These are phyloP conservation scores for Camelina sativa DNA, from an alignment of 345 rosid species.

Conservation along the genomic window DNA sequence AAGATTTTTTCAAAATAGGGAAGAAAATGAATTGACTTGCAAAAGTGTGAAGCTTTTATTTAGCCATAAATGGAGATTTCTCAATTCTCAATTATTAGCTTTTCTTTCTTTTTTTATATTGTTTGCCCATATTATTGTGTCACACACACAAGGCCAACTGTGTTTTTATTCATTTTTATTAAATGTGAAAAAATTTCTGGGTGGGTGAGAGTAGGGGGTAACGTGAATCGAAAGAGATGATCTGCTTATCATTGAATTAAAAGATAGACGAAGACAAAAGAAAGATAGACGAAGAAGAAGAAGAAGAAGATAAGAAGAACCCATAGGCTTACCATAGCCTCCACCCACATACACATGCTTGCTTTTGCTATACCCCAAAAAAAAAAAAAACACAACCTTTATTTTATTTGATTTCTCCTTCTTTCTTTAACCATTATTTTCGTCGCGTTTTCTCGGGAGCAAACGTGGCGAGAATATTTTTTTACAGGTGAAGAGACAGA, in stretches of 20 bases:
- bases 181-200: not conserved
- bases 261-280: constrained; percentile 20
- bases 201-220: not conserved
- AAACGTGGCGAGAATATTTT: constrained; percentile 45
- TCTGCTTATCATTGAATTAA: constrained; percentile 32
- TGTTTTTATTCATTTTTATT: not conserved
- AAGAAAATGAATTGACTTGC: constrained; percentile 41
- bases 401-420: not conserved
- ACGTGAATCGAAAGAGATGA: constrained; percentile 31
- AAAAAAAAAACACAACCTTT: not conserved
- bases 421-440: not conserved
- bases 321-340: not conserved
- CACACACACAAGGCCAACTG: constrained; percentile 3
- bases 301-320: constrained; percentile 32
- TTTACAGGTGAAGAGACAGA: constrained; percentile 47
- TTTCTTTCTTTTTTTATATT: not conserved
- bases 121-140: constrained; percentile 4
- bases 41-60: constrained; percentile 12
- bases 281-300: constrained; percentile 3
- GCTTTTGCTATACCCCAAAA: not conserved
- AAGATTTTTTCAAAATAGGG: not conserved
- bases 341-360: constrained; percentile 31
- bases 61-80: constrained; percentile 47
- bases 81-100: constrained; percentile 42
- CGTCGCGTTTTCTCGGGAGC: constrained; percentile 38